These are phyloP conservation scores for Pascua sp. DNA, from an alignment of 1,284 basidiomycete species.

Conservation along the genomic window DNA sequence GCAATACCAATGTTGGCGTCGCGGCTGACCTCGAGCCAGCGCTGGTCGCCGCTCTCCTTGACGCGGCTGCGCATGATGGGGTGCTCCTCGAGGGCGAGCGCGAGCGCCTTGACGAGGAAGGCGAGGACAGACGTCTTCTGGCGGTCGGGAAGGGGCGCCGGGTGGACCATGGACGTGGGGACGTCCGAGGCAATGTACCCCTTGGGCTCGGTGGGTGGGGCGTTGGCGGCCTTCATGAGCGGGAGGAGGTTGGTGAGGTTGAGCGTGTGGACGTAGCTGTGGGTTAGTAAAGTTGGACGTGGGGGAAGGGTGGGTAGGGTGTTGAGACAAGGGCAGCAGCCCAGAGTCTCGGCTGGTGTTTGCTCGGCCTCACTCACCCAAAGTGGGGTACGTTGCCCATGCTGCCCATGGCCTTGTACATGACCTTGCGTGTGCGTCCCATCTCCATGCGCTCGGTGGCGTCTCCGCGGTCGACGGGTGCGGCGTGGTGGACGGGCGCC, in stretches of 20 bases:
- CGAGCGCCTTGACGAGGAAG: constrained; percentile 78
- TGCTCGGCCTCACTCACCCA: constrained; percentile 42
- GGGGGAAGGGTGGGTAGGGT: background rate
- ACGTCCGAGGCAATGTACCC: constrained; percentile 52
- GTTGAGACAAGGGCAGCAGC: constrained; percentile 46
- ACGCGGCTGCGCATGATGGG: constrained; percentile 42
- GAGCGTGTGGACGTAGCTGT: constrained; percentile 66
- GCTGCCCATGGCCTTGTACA: constrained; percentile 82
- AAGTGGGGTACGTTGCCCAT: constrained; percentile 65
- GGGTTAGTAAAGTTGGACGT: constrained; percentile 40
- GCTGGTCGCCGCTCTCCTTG: constrained; percentile 22
- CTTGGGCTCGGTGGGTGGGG: constrained; percentile 52
- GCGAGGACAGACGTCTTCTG: constrained; percentile 70
- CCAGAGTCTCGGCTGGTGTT: no score
- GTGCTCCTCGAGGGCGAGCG: constrained; percentile 68
- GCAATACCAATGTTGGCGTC: constrained; percentile 41
- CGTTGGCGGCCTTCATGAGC: constrained; percentile 64
- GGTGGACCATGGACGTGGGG: constrained; percentile 51
- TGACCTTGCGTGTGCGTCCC: constrained; percentile 71
- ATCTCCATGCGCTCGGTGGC: constrained; percentile 61
- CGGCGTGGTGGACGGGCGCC: constrained; percentile 4
- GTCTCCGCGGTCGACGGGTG: constrained; percentile 55
- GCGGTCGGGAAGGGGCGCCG: constrained; percentile 38
- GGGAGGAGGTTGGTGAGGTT: constrained; percentile 77
- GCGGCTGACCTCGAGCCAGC: constrained; percentile 35